phyloP scores from a whole-genome alignment of 306 rosid species.

The Trifolium fragiferum region DNA sequence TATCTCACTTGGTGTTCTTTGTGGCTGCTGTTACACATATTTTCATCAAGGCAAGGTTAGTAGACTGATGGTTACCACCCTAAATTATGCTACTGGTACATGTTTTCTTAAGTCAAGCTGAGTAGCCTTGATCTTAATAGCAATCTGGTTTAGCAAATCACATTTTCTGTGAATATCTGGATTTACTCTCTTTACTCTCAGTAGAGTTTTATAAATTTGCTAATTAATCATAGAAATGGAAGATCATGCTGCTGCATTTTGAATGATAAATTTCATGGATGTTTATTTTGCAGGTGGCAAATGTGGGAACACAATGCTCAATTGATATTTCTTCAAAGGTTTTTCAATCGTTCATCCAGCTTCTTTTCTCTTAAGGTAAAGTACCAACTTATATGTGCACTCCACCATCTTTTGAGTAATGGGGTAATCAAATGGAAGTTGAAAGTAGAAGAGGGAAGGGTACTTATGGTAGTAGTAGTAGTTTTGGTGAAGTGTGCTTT shows the following conservation, averaged over 20 bases:
- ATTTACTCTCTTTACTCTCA: slow-evolving; percentile 37
- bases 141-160: slow-evolving; percentile 28
- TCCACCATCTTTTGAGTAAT: slow-evolving; percentile 27
- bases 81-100: slow-evolving; percentile 12
- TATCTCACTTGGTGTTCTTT: slow-evolving; percentile 78
- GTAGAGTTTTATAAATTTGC: slow-evolving; percentile 14
- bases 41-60: slow-evolving; percentile 88
- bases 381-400: slow-evolving; percentile 19
- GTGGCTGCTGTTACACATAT: slow-evolving; percentile 76
- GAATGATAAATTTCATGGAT: slow-evolving; percentile 36
- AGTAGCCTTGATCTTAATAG: slow-evolving; percentile 16
- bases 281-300: slow-evolving; percentile 78
- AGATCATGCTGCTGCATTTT: background rate
- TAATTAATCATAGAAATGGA: slow-evolving; percentile 22
- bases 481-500: background rate
- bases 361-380: slow-evolving; percentile 79
- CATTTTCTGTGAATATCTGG: slow-evolving; percentile 33
- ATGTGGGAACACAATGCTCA: slow-evolving; percentile 55
- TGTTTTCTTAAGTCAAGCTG: slow-evolving; percentile 19
- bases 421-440: slow-evolving; percentile 25
- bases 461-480: background rate
- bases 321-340: slow-evolving; percentile 50
- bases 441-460: slow-evolving; percentile 21
- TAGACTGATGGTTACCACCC: slow-evolving; percentile 35
- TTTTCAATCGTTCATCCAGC: slow-evolving; percentile 54